Base-by-base conservation (phyloP, 345 rosid species). In the Boechera stricta region DNA sequence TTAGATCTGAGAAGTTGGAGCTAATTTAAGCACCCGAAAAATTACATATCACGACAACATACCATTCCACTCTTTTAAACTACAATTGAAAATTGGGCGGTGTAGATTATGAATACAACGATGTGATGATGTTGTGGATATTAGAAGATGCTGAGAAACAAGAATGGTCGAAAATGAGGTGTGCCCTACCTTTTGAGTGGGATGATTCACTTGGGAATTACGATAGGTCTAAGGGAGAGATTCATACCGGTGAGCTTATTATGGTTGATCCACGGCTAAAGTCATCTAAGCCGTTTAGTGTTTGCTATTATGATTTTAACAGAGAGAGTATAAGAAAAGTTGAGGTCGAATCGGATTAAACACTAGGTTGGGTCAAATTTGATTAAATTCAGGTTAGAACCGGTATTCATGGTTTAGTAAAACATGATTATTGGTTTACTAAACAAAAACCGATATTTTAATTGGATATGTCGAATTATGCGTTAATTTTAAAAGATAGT, bases 131-230 rank as follows among this genome's bases (percentile, higher is more conserved):
- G 4, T 42, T 42, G 47, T 71, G 42, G 65, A 48, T 45, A 45
- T 18, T 32, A 10, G 56, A 53, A 24, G 62, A 26, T 69, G 10
- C 10, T 26, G 52, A 69, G 73, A 54, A 41, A 54, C 52, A 39
- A 1, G 28, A 44, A 16, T 57, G 38, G 49, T 54, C 45, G 64
- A 32, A 53, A 2, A 18, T 45, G 53, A 10, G 7, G n/a, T 55
- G 6, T n/a, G 48, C 6, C 6, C 0, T 4, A 13, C 47, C n/a
- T 42, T 5, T 0, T 44, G 18, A 64, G 55, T 64, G 35, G 51
- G 10, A n/a, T 7, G 10, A 11, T 66, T 49, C 18, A 4, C 0
- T 3, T 32, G 32, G 2, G 2, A 2, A 4, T 3, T 3, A 11
- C 10, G 16, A 5, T 5, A 10, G 1, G 3, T 12, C 10, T 13